phyloP scores from a whole-genome alignment of 164 flowering plant species.

The Houttuynia cordata region DNA sequence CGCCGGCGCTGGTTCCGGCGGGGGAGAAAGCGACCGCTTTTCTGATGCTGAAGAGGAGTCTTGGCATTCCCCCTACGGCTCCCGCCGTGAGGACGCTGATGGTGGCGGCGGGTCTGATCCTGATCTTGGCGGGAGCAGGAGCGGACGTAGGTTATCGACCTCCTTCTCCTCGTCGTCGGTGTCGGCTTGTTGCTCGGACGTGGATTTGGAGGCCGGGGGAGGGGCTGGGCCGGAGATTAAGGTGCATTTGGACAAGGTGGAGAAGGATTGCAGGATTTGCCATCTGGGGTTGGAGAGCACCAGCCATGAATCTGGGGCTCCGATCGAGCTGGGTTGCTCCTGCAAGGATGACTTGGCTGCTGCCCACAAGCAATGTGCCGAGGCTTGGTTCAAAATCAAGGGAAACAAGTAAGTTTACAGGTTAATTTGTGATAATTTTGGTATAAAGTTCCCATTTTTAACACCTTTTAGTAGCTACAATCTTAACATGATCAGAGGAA shows the following conservation, averaged over 20 bases:
- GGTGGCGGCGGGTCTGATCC: slow-evolving; percentile 32
- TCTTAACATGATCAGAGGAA: too few species aligned
- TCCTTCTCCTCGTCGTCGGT: slow-evolving; percentile 16
- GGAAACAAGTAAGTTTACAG: slow-evolving; percentile 68
- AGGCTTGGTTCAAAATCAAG: slow-evolving; percentile 87
- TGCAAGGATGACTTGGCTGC: slow-evolving; percentile 90
- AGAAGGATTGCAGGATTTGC: slow-evolving; percentile 83
- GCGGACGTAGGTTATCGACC: slow-evolving; percentile 18
- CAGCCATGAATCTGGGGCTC: slow-evolving; percentile 45
- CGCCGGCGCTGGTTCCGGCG: slow-evolving; percentile 6
- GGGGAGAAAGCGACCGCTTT: slow-evolving; percentile 10
- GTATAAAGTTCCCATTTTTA: too few species aligned
- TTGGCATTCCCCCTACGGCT: slow-evolving; percentile 23
- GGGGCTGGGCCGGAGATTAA: slow-evolving; percentile 20
- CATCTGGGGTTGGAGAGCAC: slow-evolving; percentile 60
- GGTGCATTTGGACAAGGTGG: slow-evolving; percentile 42
- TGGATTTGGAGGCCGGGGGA: slow-evolving; percentile 23
- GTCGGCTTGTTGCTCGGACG: slow-evolving; percentile 36
- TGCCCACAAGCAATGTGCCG: slow-evolving; percentile 84
- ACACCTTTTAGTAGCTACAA: too few species aligned
- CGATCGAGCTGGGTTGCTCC: slow-evolving; percentile 82
- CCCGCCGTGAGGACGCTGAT: slow-evolving; percentile 36
- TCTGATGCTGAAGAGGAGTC: slow-evolving; percentile 30
- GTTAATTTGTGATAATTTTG: too few species aligned
- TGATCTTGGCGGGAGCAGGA: slow-evolving; percentile 25